Conservation (phyloP, 2,329 filamentous ascomycete genomes). For the Acarospora socialis region DNA sequence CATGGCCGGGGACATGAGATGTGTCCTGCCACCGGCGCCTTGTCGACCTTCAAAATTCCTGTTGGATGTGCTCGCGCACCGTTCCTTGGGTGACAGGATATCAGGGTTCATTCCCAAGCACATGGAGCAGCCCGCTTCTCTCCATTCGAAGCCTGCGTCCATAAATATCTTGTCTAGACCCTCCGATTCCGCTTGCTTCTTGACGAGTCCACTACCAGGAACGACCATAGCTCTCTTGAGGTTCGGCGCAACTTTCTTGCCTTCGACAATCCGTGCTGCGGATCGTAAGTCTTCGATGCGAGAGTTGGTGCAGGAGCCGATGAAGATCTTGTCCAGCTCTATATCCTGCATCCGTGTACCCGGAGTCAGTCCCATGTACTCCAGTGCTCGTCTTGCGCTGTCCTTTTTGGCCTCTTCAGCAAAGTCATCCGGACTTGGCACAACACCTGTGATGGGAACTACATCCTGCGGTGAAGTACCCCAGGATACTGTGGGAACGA, state of each 20-base stretch:
- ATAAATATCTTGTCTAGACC: constrained; percentile 85
- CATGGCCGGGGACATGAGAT: constrained; percentile 95
- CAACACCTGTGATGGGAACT: constrained; percentile 79
- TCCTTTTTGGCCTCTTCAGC: constrained; percentile 64
- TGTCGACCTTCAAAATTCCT: constrained; percentile 96
- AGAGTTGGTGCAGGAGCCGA: constrained; percentile 94
- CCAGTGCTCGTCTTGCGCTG: constrained; percentile 64
- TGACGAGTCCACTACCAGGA: constrained; percentile 86
- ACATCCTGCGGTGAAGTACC: constrained; percentile 95
- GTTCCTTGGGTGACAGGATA: constrained; percentile 80
- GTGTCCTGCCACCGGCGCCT: constrained; percentile 78
- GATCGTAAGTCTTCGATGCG: constrained; percentile 89
- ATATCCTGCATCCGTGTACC: constrained; percentile 91
- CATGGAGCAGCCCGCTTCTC: constrained; percentile 97
- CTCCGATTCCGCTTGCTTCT: constrained; percentile 78
- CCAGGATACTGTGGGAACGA: constrained; percentile 88
- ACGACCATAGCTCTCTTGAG: constrained; percentile 94
- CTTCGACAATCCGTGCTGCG: constrained; percentile 73
- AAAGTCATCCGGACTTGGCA: constrained; percentile 83
- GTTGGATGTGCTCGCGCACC: constrained; percentile 91
- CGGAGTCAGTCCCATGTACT: constrained; percentile 89
- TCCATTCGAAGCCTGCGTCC: constrained; percentile 92
- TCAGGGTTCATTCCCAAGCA: constrained; percentile 99
- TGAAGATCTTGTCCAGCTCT: constrained; percentile 86
- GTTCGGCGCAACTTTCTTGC: constrained; percentile 73